These are phyloP conservation scores for Hordeum marinum DNA, from an alignment of 176 grass and related monocot genomes.

Conservation along the genomic window DNA sequence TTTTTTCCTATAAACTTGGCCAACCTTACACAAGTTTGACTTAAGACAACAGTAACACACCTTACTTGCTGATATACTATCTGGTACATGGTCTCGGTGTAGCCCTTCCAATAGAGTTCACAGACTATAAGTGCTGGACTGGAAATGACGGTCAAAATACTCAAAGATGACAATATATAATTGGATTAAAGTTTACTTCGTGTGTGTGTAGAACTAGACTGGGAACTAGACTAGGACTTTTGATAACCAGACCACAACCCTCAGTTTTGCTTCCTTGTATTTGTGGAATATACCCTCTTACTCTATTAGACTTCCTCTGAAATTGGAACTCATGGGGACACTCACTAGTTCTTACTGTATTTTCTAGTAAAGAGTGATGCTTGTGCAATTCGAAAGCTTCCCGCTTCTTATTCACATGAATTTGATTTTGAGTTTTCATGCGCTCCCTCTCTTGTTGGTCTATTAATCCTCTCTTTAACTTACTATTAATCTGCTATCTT, in stretches of 20 bases:
- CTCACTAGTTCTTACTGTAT: background rate
- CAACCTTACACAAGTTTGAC: too few species aligned
- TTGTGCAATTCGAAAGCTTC: background rate
- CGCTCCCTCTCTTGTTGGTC: background rate
- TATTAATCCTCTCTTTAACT: constrained; percentile 16
- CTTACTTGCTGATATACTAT: background rate
- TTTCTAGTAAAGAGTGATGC: background rate
- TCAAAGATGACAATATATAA: background rate
- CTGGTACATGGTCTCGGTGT: background rate
- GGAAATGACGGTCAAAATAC: background rate
- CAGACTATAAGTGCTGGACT: background rate
- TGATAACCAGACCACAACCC: background rate
- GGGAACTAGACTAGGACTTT: background rate
- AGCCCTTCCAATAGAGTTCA: background rate
- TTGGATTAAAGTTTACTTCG: background rate
- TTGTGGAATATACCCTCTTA: background rate
- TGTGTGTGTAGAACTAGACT: background rate
- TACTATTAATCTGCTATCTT: constrained; percentile 21
- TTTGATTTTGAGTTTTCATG: background rate
- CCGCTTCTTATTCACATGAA: background rate
- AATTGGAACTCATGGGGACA: background rate
- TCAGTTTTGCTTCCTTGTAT: background rate
- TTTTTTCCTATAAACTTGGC: too few species aligned
- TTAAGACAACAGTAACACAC: too few species aligned
- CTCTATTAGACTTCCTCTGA: background rate